Evolutionary conservation across 75 land plant species (phyloP).

Genomic region (Pinus albicaulis): DNA sequence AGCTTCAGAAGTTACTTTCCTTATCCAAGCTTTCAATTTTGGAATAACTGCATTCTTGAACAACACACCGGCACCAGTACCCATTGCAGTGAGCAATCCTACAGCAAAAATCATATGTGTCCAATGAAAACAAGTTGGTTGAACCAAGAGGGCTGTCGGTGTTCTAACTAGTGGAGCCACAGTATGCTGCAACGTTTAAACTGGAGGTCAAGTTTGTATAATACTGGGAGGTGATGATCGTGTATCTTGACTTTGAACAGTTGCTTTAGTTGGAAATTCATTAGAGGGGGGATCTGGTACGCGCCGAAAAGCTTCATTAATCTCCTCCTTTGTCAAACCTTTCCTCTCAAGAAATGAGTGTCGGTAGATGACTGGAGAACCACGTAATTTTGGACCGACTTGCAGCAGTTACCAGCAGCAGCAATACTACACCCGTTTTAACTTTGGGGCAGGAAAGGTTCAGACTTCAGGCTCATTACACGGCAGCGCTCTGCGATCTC

Average conservation of each 20-base stretch:
- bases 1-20: conserved; percentile 35
- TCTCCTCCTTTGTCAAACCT: conserved; percentile 85
- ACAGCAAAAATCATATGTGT: conserved; percentile 51
- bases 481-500: too few relatives aligned
- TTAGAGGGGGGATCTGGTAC: conserved; percentile 35
- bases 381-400: conserved; percentile 79
- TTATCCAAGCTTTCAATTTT: conserved; percentile 66
- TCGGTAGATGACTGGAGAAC: conserved; percentile 78
- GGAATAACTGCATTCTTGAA: conserved; percentile 42
- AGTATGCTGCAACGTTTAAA: conserved; percentile 1
- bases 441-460: too few relatives aligned
- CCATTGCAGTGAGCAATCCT: conserved; percentile 50
- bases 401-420: too few relatives aligned
- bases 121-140: conserved; percentile 39
- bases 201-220: conserved; percentile 26
- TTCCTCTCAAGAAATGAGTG: conserved; percentile 87
- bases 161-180: conserved; percentile 17
- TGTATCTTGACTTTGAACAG: conserved; percentile 9
- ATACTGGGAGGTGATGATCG: conserved; percentile 23
- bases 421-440: too few relatives aligned
- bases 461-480: too few relatives aligned
- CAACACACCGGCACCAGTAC: conserved; percentile 66
- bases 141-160: conserved; percentile 6
- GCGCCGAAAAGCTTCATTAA: conserved; percentile 95
- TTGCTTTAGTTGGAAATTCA: background rate